phyloP scores from a whole-genome alignment of 1,139 yeast genomes.

The Wickerhamomyces sp. region DNA sequence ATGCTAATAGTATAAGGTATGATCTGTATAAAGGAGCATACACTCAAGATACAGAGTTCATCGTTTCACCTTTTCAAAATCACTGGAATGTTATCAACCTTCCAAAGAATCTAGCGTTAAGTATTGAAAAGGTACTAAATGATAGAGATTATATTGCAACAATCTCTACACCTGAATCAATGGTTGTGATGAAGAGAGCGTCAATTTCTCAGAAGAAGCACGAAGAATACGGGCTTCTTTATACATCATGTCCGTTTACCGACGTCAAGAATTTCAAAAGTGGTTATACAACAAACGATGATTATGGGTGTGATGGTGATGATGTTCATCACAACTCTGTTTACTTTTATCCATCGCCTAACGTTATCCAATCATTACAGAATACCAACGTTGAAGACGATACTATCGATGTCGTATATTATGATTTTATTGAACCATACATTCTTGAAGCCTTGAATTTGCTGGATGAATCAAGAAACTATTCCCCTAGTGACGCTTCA shows the following conservation, averaged over 20 bases:
- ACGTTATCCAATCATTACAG: conserved; percentile 56
- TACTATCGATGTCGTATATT: conserved; percentile 62
- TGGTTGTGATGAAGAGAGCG: neutral
- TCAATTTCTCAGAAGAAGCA: neutral
- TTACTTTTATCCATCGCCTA: conserved; percentile 60
- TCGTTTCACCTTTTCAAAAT: conserved; percentile 82
- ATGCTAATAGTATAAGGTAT: conserved; percentile 87
- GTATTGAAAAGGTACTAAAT: conserved; percentile 27
- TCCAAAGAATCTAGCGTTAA: conserved; percentile 27
- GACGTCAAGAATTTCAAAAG: conserved; percentile 22
- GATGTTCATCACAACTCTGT: conserved; percentile 76
- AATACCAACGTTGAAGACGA: conserved; percentile 26
- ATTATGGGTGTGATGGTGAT: conserved; percentile 80
- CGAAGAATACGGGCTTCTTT: neutral
- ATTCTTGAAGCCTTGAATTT: conserved; percentile 51
- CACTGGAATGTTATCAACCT: conserved; percentile 50
- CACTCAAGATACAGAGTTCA: conserved; percentile 75
- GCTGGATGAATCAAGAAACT: conserved; percentile 21
- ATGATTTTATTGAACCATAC: conserved; percentile 67
- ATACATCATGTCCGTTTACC: conserved; percentile 26
- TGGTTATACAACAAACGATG: conserved; percentile 84
- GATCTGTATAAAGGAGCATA: conserved; percentile 85
- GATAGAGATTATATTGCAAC: conserved; percentile 17
- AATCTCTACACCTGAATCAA: conserved; percentile 16
- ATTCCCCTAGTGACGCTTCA: conserved; percentile 28